A percentile compares a stretch with the other conserved stretches of the same genome.
phyloP scores from a whole-genome alignment of 768 basidiomycete genomes.

The Dictyophora rubrovolvata region DNA sequence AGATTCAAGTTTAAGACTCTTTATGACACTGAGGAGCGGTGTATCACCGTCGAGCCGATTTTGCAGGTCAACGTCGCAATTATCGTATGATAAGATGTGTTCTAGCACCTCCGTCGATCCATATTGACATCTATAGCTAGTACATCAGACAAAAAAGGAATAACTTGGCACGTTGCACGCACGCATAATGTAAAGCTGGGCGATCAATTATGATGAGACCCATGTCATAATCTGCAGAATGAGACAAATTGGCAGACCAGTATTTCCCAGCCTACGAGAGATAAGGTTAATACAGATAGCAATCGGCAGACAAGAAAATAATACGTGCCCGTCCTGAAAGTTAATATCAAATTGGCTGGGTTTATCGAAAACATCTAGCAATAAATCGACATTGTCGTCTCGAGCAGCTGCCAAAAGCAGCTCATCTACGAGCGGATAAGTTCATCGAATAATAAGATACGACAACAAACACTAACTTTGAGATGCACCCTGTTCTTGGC shows the following conservation, averaged over 20 bases:
- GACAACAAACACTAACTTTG: neutral
- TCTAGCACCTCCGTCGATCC: conserved; percentile 60
- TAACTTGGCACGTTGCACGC: conserved; percentile 17
- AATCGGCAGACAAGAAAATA: neutral
- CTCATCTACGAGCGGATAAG: conserved; percentile 50
- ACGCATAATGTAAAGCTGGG: conserved; percentile 67
- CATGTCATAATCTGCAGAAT: neutral
- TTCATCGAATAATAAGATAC: neutral
- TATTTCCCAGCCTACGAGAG: conserved; percentile 52
- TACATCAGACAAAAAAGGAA: neutral
- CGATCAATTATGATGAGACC: neutral
- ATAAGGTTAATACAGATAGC: neutral
- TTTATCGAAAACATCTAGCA: conserved; percentile 49
- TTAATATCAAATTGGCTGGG: conserved; percentile 57
- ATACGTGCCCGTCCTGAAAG: conserved; percentile 62
- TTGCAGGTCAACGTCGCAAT: conserved; percentile 72
- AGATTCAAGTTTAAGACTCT: conserved; percentile 35
- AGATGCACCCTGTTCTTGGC: conserved; percentile 1
- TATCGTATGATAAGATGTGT: conserved; percentile 60
- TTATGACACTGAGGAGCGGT: conserved; percentile 63
- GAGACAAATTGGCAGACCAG: conserved; percentile 38
- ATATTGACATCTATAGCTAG: conserved; percentile 32
- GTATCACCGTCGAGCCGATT: conserved; percentile 64
- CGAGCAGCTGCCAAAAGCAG: conserved; percentile 64
- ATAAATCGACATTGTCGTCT: conserved; percentile 57